Percentiles rank a stretch among this genome's conserved stretches.
Evolutionary conservation across 108 stramenopile genomes (phyloP).

Genomic region (Licmophora abbreviata): DNA sequence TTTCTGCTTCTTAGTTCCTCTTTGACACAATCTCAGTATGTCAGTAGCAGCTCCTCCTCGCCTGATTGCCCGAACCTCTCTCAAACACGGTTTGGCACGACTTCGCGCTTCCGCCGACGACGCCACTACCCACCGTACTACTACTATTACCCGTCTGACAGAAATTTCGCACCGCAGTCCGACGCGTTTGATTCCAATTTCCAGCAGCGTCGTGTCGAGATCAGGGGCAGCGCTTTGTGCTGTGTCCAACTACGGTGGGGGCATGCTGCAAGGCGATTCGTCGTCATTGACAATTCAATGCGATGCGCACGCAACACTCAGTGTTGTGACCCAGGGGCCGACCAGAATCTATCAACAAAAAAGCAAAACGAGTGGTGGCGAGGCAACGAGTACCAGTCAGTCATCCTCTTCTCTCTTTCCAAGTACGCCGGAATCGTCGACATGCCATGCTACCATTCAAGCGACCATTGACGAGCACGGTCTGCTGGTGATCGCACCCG

Average conservation of each 20-base stretch:
- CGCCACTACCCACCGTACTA: too few relatives aligned
- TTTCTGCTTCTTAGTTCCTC: too few relatives aligned
- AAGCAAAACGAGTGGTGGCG: background rate
- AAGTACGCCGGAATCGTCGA: background rate
- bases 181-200: slow-evolving; percentile 32
- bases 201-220: slow-evolving; percentile 13
- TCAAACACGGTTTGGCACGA: too few relatives aligned
- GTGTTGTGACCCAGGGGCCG: slow-evolving; percentile 64
- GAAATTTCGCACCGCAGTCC: slow-evolving; percentile 42
- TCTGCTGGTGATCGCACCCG: slow-evolving; percentile 40
- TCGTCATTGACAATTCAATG: slow-evolving; percentile 40
- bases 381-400: background rate
- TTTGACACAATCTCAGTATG: too few relatives aligned
- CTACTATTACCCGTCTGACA: slow-evolving; percentile 25
- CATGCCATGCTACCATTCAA: slow-evolving; percentile 15
- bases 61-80: too few relatives aligned
- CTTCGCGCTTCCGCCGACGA: too few relatives aligned
- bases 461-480: slow-evolving; percentile 25
- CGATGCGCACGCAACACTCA: slow-evolving; percentile 39
- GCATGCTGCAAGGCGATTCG: slow-evolving; percentile 65
- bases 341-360: slow-evolving; percentile 39
- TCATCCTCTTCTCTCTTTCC: background rate
- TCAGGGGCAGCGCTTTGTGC: slow-evolving; percentile 52
- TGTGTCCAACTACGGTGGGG: slow-evolving; percentile 69
- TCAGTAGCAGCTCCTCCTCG: too few relatives aligned